A percentile compares a stretch with the other conserved stretches of the same genome.
phyloP scores from a whole-genome alignment of 2,329 filamentous ascomycete species.

The Penicillium paneum region DNA sequence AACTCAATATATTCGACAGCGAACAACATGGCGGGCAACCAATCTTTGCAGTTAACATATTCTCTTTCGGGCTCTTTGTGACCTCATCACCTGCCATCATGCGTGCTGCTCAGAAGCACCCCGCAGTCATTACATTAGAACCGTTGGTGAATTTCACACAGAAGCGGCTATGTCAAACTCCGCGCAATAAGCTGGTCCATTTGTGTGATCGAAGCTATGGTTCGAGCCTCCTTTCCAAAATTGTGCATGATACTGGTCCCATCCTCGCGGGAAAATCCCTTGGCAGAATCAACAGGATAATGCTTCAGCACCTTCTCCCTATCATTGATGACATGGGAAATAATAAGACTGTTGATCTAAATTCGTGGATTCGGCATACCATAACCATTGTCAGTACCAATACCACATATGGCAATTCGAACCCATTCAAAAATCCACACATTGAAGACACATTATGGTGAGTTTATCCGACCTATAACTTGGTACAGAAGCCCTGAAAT shows the following conservation, averaged over 20 bases:
- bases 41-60: background rate
- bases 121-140: background rate
- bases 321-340: background rate
- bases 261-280: background rate
- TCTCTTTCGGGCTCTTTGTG: background rate
- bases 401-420: background rate
- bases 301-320: background rate
- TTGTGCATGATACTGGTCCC: background rate
- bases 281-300: background rate
- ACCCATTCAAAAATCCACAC: background rate
- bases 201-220: background rate
- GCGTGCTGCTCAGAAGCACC: background rate
- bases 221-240: background rate
- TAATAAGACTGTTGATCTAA: background rate
- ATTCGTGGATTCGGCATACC: background rate
- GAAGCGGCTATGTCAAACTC: background rate
- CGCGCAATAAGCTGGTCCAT: background rate
- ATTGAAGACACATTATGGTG: background rate
- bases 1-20: background rate
- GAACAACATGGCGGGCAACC: background rate
- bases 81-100: background rate
- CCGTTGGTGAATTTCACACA: background rate
- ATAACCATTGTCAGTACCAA: background rate
- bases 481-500: background rate
- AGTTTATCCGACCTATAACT: background rate